A percentile compares a stretch with the other conserved stretches of the same genome.
phyloP scores from a whole-genome alignment of 2,329 filamentous ascomycete genomes.

The Talaromyces sp. region DNA sequence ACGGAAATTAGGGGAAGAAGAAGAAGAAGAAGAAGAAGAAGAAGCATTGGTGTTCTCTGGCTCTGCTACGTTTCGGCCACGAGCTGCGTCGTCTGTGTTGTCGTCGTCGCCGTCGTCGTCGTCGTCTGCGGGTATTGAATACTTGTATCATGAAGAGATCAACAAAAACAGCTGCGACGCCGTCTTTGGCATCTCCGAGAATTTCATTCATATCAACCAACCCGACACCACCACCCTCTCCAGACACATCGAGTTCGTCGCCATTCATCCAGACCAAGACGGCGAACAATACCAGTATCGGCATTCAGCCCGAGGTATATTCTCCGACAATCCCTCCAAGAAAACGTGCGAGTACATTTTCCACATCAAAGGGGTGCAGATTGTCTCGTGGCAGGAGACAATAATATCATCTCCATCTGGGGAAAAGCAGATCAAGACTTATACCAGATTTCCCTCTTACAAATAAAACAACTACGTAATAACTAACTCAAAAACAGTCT shows the following conservation, averaged over 20 bases:
- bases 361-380: slow-evolving; percentile 23
- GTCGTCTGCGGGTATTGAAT: not conserved
- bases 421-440: not conserved
- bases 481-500: no score
- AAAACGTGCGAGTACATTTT: slow-evolving; percentile 21
- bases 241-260: not conserved
- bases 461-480: no score
- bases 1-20: not conserved
- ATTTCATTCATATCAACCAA: not conserved
- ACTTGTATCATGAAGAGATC: not conserved
- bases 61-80: not conserved
- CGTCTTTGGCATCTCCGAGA: not conserved
- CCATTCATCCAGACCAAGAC: not conserved
- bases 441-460: not conserved
- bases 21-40: no score
- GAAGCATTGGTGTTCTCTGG: not conserved
- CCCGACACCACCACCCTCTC: not conserved
- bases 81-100: no score
- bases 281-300: slow-evolving; percentile 1
- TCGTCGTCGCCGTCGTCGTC: no score
- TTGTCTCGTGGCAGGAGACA: slow-evolving; percentile 21
- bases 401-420: not conserved
- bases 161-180: not conserved
- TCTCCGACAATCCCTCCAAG: not conserved
- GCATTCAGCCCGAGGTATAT: not conserved